A percentile compares a stretch with the other conserved stretches of the same genome.
Evolutionary conservation across 257 asterid species (phyloP).

Genomic region (Plantago elongata): DNA sequence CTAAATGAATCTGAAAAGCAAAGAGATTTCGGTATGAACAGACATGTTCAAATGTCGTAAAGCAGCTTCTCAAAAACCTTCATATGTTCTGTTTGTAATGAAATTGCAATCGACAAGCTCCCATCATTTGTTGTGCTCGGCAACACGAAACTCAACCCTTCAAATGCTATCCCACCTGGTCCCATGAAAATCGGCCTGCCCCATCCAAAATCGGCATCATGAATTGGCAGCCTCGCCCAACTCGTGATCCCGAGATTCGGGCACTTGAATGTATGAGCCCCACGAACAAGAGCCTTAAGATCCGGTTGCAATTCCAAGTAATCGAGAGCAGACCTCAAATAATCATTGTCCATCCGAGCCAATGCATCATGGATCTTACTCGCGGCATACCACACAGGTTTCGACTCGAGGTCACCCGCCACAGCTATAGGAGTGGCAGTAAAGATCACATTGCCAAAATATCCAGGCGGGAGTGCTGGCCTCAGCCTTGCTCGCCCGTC

Average conservation of each 20-base stretch:
- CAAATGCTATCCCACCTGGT: slow-evolving; percentile 60
- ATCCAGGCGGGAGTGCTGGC: slow-evolving; percentile 58
- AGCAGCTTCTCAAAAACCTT: slow-evolving; percentile 44
- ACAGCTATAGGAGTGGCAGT: slow-evolving; percentile 43
- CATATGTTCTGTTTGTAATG: slow-evolving; percentile 54
- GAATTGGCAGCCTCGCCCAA: slow-evolving; percentile 67
- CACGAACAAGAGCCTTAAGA: slow-evolving; percentile 49
- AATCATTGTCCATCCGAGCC: slow-evolving; percentile 57
- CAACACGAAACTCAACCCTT: slow-evolving; percentile 58
- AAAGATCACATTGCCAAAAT: slow-evolving; percentile 73
- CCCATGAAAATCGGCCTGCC: slow-evolving; percentile 71
- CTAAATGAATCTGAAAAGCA: not conserved
- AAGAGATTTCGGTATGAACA: slow-evolving; percentile 1
- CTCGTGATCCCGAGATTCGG: slow-evolving; percentile 74
- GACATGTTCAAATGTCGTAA: slow-evolving; percentile 38
- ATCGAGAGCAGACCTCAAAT: slow-evolving; percentile 64
- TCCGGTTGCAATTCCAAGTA: slow-evolving; percentile 65
- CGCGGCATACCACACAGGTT: slow-evolving; percentile 51
- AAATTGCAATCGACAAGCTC: slow-evolving; percentile 53
- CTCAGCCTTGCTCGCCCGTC: slow-evolving; percentile 60
- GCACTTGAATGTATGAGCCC: slow-evolving; percentile 63
- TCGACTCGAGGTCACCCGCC: slow-evolving; percentile 44
- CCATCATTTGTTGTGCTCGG: slow-evolving; percentile 59
- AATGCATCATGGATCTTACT: slow-evolving; percentile 51
- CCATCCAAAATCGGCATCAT: slow-evolving; percentile 85